Conservation (phyloP, 805 yeast genomes). For the Yamadazyma scolyti region DNA sequence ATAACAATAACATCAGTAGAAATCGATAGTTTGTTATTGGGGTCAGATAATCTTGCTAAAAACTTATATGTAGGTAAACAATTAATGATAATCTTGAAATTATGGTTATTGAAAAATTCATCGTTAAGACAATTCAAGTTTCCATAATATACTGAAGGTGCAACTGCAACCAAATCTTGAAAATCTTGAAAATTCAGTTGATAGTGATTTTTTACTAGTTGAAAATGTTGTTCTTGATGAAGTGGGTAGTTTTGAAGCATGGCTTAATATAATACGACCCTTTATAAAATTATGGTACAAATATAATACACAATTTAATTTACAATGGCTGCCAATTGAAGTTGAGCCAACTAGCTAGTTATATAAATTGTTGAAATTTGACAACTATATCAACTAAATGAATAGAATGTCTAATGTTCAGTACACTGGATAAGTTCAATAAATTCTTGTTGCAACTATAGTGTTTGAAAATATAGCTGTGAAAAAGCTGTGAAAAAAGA, state of each 20-base stretch:
- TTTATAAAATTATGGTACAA: not conserved
- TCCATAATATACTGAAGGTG: slow-evolving; percentile 20
- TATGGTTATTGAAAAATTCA: slow-evolving; percentile 16
- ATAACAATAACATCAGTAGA: slow-evolving; percentile 36
- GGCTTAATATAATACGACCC: not conserved
- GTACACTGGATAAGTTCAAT: too few species aligned
- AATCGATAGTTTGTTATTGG: slow-evolving; percentile 13
- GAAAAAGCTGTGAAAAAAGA: too few species aligned
- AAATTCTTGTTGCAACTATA: too few species aligned
- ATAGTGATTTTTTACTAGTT: slow-evolving; percentile 2
- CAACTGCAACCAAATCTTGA: slow-evolving; percentile 14
- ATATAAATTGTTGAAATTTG: too few species aligned
- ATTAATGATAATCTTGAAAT: slow-evolving; percentile 36
- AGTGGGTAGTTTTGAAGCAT: slow-evolving; percentile 10
- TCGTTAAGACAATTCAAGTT: slow-evolving; percentile 8
- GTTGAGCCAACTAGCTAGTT: not conserved
- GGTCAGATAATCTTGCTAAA: slow-evolving; percentile 19
- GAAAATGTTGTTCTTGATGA: slow-evolving; percentile 1
- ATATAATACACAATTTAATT: too few species aligned
- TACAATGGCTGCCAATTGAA: not conserved
- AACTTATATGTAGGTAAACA: slow-evolving; percentile 32
- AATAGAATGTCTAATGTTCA: too few species aligned
- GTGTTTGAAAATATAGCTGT: too few species aligned
- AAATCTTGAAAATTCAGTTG: not conserved
- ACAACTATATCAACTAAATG: too few species aligned